Conservation (phyloP, 768 basidiomycete species). For the Astraeus odoratus region DNA sequence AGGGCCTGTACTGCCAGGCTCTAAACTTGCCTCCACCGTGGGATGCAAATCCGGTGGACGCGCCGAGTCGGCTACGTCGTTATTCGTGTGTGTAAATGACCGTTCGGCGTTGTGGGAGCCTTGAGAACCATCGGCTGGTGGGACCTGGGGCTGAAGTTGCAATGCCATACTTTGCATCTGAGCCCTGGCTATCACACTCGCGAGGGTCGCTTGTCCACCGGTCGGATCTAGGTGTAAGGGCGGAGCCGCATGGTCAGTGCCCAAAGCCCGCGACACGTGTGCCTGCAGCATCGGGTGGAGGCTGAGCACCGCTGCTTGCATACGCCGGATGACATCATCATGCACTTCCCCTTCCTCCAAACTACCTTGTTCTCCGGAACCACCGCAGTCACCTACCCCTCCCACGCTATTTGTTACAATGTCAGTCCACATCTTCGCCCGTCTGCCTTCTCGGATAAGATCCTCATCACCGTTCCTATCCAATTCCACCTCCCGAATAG, state of each 20-base stretch:
- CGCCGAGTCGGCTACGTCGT: constrained; percentile 1
- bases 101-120: constrained; percentile 8
- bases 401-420: constrained; percentile 35
- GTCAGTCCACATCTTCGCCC: constrained; percentile 59
- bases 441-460: constrained; percentile 47
- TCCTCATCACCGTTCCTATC: constrained; percentile 33
- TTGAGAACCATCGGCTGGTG: constrained; percentile 1
- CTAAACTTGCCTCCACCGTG: constrained; percentile 6
- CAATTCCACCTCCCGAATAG: constrained; percentile 54
- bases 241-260: constrained; percentile 29
- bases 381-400: constrained; percentile 4
- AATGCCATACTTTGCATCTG: constrained; percentile 43
- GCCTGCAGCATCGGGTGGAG: constrained; percentile 51
- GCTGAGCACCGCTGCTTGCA: constrained; percentile 46
- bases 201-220: constrained; percentile 59
- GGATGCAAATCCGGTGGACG: constrained; percentile 5
- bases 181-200: constrained; percentile 67
- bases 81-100: constrained; percentile 3
- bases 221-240: constrained; percentile 36
- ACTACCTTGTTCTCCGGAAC: constrained; percentile 18
- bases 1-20: constrained; percentile 4
- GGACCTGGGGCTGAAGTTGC: constrained; percentile 10
- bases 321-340: constrained; percentile 37
- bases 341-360: constrained; percentile 61
- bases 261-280: constrained; percentile 51